A percentile compares a stretch with the other conserved stretches of the same genome.
Conservation (phyloP, 495 filamentous ascomycete species). For the Neurospora sp. region DNA sequence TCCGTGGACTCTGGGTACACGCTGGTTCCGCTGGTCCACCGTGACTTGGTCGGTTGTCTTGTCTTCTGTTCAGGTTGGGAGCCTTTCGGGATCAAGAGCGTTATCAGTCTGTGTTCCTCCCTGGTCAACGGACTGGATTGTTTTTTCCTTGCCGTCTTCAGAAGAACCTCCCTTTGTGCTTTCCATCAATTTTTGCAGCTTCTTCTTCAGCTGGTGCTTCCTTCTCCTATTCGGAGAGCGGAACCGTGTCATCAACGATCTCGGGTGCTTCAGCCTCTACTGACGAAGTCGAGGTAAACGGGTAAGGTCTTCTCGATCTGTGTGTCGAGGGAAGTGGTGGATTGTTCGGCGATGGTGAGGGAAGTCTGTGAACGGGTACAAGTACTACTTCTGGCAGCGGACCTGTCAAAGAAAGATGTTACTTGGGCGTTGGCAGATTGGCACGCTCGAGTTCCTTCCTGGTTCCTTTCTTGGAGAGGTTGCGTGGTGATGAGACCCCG, state of each 20-base stretch:
- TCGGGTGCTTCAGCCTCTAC: conserved; percentile 17
- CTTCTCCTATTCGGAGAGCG: conserved; percentile 29
- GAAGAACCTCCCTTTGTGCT: conserved; percentile 20
- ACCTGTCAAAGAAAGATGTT: no score
- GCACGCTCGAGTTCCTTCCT: no score
- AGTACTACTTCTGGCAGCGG: no score
- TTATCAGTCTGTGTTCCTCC: conserved; percentile 31
- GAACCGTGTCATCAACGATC: conserved; percentile 18
- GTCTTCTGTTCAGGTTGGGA: conserved; percentile 12
- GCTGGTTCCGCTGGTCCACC: conserved; percentile 32
- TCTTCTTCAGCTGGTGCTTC: conserved; percentile 20
- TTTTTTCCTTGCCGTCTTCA: conserved; percentile 26
- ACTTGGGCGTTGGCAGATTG: no score
- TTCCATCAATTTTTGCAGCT: conserved; percentile 12
- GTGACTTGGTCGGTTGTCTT: conserved; percentile 12
- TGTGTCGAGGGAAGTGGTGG: no score
- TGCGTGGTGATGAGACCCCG: no score
- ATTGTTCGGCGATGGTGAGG: no score
- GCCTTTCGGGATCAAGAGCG: conserved; percentile 15
- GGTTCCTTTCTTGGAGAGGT: no score
- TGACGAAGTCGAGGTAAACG: background rate
- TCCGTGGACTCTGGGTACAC: conserved; percentile 16
- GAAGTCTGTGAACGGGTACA: no score
- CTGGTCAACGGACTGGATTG: conserved; percentile 15
- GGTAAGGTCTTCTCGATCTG: no score